Conservation (phyloP, 257 asterid species). For the Asclepias syriaca region DNA sequence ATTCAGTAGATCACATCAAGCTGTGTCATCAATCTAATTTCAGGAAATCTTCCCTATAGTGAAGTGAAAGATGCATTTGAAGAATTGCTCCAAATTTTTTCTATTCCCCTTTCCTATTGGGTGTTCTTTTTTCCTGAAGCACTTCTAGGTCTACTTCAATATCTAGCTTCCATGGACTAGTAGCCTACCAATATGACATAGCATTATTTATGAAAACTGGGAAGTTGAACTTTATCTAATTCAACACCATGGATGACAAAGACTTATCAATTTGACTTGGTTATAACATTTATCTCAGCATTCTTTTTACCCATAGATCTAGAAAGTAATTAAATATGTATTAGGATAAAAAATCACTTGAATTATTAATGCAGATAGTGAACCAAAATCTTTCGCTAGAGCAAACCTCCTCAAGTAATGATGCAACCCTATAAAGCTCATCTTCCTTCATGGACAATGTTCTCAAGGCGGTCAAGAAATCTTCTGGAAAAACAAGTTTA, state of each 20-base stretch:
- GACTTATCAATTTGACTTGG: neutral
- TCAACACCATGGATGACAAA: neutral
- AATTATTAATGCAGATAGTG: neutral
- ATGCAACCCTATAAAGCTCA: conserved; percentile 61
- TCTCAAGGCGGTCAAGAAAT: conserved; percentile 74
- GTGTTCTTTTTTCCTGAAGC: neutral
- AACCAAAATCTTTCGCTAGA: neutral
- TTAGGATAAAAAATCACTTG: neutral
- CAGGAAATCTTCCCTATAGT: neutral
- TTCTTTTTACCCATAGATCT: neutral
- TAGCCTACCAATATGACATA: neutral
- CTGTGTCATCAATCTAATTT: neutral
- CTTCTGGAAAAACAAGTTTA: conserved; percentile 79
- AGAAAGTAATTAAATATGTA: neutral
- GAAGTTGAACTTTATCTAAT: neutral
- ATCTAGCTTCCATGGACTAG: neutral
- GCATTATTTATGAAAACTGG: neutral
- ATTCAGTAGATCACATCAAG: neutral
- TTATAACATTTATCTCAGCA: neutral
- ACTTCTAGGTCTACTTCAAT: neutral
- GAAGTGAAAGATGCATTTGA: neutral
- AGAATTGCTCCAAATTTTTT: neutral
- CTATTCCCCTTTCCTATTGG: neutral
- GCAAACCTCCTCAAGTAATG: conserved; percentile 78
- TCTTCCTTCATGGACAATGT: conserved; percentile 75